Percentiles rank a stretch among this genome's conserved stretches.
Evolutionary conservation across 371 early-diverging fungal genomes (phyloP).

Genomic region (Actinomucor elegans): DNA sequence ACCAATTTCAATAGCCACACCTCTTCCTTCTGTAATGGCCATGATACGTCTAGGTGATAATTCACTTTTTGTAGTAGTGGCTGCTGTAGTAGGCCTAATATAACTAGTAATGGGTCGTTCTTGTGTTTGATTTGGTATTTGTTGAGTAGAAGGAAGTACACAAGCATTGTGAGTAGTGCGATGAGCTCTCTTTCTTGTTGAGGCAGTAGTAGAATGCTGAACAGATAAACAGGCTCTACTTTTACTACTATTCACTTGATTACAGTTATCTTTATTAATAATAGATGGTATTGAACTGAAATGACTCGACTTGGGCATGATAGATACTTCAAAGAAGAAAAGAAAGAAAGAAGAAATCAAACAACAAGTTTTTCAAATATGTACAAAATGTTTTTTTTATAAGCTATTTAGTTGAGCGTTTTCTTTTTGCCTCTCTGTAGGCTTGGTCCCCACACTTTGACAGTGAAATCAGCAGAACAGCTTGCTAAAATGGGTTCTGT

Average conservation of each 20-base stretch:
- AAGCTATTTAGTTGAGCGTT: conserved; percentile 25
- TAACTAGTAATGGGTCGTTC: neutral
- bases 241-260: too few relatives aligned
- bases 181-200: too few relatives aligned
- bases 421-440: conserved; percentile 49
- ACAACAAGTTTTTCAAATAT: neutral
- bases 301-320: too few relatives aligned
- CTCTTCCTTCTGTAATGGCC: conserved; percentile 54
- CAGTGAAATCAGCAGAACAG: conserved; percentile 82
- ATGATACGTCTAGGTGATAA: conserved; percentile 17
- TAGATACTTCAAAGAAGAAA: neutral
- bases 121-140: too few relatives aligned
- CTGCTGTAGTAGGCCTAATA: conserved; percentile 2
- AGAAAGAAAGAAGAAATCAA: neutral
- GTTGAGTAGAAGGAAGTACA: too few relatives aligned
- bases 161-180: too few relatives aligned
- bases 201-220: too few relatives aligned
- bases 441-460: conserved; percentile 78
- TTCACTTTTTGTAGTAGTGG: neutral
- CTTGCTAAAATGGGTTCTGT: conserved; percentile 77
- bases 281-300: too few relatives aligned
- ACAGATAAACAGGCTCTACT: too few relatives aligned
- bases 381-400: conserved; percentile 1
- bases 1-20: conserved; percentile 60
- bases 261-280: too few relatives aligned